Evolutionary conservation across 2,329 filamentous ascomycete species (phyloP), one percentile per base, ranked within the genome.

Genomic region (Rachicladosporium sp.): DNA sequence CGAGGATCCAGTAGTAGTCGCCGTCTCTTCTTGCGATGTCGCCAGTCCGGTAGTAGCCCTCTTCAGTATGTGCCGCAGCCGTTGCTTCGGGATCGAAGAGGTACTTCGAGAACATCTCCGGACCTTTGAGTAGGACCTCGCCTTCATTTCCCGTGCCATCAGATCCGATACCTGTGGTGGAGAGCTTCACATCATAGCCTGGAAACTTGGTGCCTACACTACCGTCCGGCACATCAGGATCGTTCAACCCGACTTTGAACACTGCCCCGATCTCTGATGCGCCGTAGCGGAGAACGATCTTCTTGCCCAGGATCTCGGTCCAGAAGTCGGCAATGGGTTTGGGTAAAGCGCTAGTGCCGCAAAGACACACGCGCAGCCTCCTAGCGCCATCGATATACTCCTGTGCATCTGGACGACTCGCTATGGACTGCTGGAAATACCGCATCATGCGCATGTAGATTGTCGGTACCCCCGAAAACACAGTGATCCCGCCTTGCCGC

Each of bases 391-490:
- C 54, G 21, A 66, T 53, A 50, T 70, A 73, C 31, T 58, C 52
- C 4, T 52, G 49, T 19, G 47, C 43, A 6, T 60, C 43, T 1
- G 56, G 42, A 6, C 54, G 41, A 29, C 57, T 56, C 3, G 48
- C 40, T 11, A 67, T 43, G 1, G 34, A 50, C 13, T 55, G 56
- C 48, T 64, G 59, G 38, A 60, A 65, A 38, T 69, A 64, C 40
- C 68, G 62, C 41, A 65, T 62, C 37, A 71, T 53, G 1, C 66
- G 60, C 34, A 67, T 64, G 51, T 70, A 71, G 23, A 71, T 68
- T 1, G 68, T 71, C 3, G 68, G 68, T 1, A 71, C 68, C 10
- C 65, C 68, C 47, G 67, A 65, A 56, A 71, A 71, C 57, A 70
- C 63, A 61, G 21, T 66, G 57, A 33, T 57, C 53, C 44, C 61